Conservation (phyloP, 139 green algal genomes). For the Deuterostichococcus epilithicus region DNA sequence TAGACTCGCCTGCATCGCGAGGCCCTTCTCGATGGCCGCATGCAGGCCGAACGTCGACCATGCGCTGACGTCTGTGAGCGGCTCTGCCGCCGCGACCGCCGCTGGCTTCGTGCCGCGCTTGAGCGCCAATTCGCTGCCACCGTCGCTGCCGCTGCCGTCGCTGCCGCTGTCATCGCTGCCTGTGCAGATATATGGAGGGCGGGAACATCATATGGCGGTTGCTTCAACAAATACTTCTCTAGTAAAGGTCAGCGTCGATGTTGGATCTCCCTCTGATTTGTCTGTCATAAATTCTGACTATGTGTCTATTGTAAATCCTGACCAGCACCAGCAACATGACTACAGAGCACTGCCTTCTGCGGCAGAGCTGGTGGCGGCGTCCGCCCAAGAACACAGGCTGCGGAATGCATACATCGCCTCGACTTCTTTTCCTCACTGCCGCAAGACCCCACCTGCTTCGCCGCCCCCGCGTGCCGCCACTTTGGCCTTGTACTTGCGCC, state of each 20-base stretch:
- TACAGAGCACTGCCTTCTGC: too few species aligned
- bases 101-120: neutral
- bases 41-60: slow-evolving; percentile 44
- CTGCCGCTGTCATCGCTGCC: too few species aligned
- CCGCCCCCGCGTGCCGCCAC: neutral
- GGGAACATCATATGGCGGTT: too few species aligned
- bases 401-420: neutral
- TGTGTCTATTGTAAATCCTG: too few species aligned
- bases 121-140: too few species aligned
- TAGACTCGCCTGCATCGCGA: slow-evolving; percentile 20
- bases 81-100: slow-evolving; percentile 3
- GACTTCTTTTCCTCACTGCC: neutral
- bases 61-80: slow-evolving; percentile 33
- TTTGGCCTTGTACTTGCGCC: neutral
- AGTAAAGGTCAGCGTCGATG: too few species aligned
- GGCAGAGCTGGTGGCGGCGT: neutral
- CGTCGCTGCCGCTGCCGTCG: too few species aligned
- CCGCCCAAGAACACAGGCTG: slow-evolving; percentile 5
- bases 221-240: too few species aligned
- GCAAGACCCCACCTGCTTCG: neutral
- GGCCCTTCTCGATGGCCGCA: slow-evolving; percentile 20
- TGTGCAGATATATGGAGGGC: too few species aligned
- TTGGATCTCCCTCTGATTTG: too few species aligned
- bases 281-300: too few species aligned
- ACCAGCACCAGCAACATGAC: too few species aligned